phyloP scores from a whole-genome alignment of 805 yeast genomes.

The Candida nitratophila region DNA sequence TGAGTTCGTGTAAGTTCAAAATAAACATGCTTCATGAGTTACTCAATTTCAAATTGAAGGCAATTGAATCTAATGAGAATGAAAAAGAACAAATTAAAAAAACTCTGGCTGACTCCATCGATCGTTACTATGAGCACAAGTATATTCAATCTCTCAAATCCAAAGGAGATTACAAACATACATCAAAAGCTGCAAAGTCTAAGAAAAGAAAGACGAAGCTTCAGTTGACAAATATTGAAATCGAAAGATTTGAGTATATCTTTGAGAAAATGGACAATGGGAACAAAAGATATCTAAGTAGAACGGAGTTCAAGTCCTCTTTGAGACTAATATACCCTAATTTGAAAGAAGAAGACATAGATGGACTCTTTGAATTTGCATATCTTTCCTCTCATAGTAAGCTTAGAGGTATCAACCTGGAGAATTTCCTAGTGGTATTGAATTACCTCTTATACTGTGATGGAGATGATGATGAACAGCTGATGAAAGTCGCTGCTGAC shows the following conservation, averaged over 20 bases:
- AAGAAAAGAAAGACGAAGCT: neutral
- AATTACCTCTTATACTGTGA: slow-evolving; percentile 11
- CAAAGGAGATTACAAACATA: neutral
- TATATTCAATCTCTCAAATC: neutral
- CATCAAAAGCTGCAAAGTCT: neutral
- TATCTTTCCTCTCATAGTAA: slow-evolving; percentile 15
- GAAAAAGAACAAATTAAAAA: neutral
- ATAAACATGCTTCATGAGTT: neutral
- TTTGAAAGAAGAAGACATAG: slow-evolving; percentile 26
- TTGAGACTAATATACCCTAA: slow-evolving; percentile 34
- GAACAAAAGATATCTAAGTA: slow-evolving; percentile 29
- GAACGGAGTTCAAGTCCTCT: slow-evolving; percentile 36
- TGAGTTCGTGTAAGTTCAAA: slow-evolving; percentile 10
- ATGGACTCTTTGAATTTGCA: slow-evolving; percentile 29
- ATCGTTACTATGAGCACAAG: neutral
- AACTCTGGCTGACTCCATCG: neutral
- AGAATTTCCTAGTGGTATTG: slow-evolving; percentile 19
- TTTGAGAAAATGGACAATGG: slow-evolving; percentile 34
- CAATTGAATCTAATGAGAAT: neutral
- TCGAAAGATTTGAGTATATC: slow-evolving; percentile 36
- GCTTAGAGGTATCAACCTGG: slow-evolving; percentile 19
- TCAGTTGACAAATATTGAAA: neutral
- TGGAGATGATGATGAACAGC: slow-evolving; percentile 6
- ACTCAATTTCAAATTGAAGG: neutral
- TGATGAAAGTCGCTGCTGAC: slow-evolving; percentile 12